These are phyloP conservation scores for Jatropha curcas DNA, from an alignment of 345 rosid genomes.

Conservation along the genomic window DNA sequence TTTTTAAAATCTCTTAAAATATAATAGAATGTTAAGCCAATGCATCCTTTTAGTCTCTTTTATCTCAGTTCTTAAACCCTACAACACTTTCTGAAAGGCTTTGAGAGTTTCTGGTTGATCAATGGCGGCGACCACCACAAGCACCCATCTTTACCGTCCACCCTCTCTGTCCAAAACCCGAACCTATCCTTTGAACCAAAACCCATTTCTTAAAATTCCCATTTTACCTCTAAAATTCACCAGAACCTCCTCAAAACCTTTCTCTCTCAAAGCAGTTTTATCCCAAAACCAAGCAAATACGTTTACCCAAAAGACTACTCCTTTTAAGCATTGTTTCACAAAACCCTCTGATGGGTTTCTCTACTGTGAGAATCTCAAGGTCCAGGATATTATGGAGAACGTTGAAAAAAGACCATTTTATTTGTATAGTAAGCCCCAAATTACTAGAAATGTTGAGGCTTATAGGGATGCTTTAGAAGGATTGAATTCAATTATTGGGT, in stretches of 20 bases:
- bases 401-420: constrained; percentile 91
- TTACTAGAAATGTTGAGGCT: constrained; percentile 78
- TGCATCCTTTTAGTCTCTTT: too few relatives aligned
- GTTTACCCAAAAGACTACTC: constrained; percentile 20
- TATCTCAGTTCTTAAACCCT: not conserved
- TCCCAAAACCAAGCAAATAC: constrained; percentile 50
- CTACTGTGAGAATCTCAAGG: constrained; percentile 81
- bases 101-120: not conserved
- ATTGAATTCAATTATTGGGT: constrained; percentile 69
- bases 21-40: too few relatives aligned
- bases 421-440: constrained; percentile 85
- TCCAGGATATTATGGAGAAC: constrained; percentile 67
- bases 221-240: constrained; percentile 39
- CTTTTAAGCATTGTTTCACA: constrained; percentile 72
- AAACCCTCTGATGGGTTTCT: constrained; percentile 82
- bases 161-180: constrained; percentile 42
- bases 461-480: constrained; percentile 79
- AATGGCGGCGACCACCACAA: constrained; percentile 43
- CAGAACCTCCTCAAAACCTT: constrained; percentile 29
- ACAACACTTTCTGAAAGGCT: not conserved
- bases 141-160: constrained; percentile 27
- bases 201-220: constrained; percentile 39
- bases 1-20: too few relatives aligned
- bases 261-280: constrained; percentile 54
- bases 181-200: constrained; percentile 23